phyloP scores from a whole-genome alignment of 768 basidiomycete genomes.

The Clitopilus hobsonii region DNA sequence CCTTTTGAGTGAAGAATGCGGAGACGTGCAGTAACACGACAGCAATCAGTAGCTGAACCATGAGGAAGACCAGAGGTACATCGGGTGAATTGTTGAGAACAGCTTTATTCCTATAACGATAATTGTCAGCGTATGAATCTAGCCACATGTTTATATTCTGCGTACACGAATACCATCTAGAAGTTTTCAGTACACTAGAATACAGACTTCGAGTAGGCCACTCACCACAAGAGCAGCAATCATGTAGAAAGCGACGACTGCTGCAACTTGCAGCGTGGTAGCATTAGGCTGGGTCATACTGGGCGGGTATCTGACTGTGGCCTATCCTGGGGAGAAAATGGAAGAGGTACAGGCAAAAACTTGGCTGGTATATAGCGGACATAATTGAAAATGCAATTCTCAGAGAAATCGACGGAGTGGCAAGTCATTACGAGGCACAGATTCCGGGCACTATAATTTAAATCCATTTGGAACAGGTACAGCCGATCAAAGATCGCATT shows the following conservation, averaged over 20 bases:
- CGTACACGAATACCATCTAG: constrained; percentile 54
- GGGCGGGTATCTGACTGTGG: not conserved
- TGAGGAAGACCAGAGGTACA: constrained; percentile 62
- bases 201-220: constrained; percentile 11
- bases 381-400: too few relatives aligned
- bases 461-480: not conserved
- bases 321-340: not conserved
- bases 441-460: too few relatives aligned
- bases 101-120: constrained; percentile 59
- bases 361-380: not conserved
- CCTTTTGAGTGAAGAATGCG: constrained; percentile 38
- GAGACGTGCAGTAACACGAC: constrained; percentile 58
- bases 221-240: constrained; percentile 64
- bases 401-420: too few relatives aligned
- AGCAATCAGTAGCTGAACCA: constrained; percentile 65
- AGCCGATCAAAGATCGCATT: not conserved
- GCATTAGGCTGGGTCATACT: not conserved
- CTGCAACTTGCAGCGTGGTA: not conserved
- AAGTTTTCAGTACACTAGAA: not conserved
- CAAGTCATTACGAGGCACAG: too few relatives aligned
- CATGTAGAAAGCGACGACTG: constrained; percentile 2
- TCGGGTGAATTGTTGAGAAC: constrained; percentile 65
- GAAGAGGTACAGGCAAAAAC: not conserved
- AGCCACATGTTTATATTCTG: too few relatives aligned
- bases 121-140: too few relatives aligned